Base-by-base conservation (phyloP, 495 filamentous ascomycete genomes). In the Penicillium macrosclerotiorum region DNA sequence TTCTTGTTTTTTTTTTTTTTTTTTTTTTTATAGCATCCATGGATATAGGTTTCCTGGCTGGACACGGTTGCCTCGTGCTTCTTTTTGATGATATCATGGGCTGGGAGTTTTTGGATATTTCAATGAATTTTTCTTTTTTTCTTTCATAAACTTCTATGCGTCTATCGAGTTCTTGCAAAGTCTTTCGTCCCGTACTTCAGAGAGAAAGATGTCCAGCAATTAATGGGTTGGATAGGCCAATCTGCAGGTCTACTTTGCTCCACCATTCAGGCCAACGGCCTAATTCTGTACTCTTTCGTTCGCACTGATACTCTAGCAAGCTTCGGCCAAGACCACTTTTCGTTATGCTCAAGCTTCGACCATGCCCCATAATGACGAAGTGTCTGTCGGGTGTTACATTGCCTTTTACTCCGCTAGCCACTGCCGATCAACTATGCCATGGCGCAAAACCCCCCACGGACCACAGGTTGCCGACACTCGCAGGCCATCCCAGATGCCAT, bases 61-160 rank as follows among this genome's bases (percentile, higher is more conserved):
- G 42, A 49, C 49, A 54, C 19, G 47, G 44, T 51, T 51, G 42
- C 43, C 27, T 59, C 41, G 30, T 37, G 32, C 22, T 13, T 58
- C 26, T 35, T 61, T 60, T 44, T 39, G 47, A 59, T 59, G 58
- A 61, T 61, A 61, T 61, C 58, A 61, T 59, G 54, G 58, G 54
- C 36, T 25, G 12, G 58, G 55, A 52, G 55, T 59, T 16, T 45
- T 29, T 30, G 54, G 42, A 42, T 52, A 38, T 45, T 52, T 54
- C 38, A 48, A 55, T 47, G 32, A 42, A 55, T 47, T 47, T 47
- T 12, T 51, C n/a, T 33, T 33, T 12, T 30, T 23, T 47, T 32
- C 35, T 7, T 26, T 20, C 42, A 24, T 2, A 44, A 5, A 12
- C n/a, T 16, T 13, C 18, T 5, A 7, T 33, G n/a, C 3, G 18